phyloP scores from a whole-genome alignment of 371 early-diverging fungal species.

The Choanephora cucurbitarum region DNA sequence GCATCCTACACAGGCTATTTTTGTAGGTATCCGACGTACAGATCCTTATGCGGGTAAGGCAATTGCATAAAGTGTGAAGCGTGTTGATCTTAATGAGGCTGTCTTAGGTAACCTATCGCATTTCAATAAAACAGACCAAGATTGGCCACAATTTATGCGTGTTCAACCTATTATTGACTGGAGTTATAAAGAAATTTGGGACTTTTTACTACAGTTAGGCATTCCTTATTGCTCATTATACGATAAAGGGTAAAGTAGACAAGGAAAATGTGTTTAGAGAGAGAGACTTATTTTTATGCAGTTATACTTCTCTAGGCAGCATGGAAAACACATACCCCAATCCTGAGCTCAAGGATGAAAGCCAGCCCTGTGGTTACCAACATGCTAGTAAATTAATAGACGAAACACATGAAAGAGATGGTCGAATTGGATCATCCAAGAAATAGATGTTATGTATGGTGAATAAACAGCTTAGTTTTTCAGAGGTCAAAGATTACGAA shows the following conservation, averaged over 20 bases:
- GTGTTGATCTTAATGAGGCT: background rate
- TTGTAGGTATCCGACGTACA: slow-evolving; percentile 89
- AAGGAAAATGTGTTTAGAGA: background rate
- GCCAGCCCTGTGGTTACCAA: slow-evolving; percentile 50
- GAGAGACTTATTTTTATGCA: slow-evolving; percentile 22
- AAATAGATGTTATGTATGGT: slow-evolving; percentile 11
- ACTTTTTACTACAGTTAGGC: slow-evolving; percentile 62
- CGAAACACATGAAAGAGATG: slow-evolving; percentile 75
- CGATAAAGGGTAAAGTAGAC: slow-evolving; percentile 74
- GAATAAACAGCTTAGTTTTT: too few relatives aligned
- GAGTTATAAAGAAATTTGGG: slow-evolving; percentile 88
- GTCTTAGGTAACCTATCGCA: slow-evolving; percentile 60
- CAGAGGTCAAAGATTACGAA: too few relatives aligned
- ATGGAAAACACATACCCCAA: slow-evolving; percentile 85
- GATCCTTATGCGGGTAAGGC: slow-evolving; percentile 88
- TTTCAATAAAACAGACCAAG: slow-evolving; percentile 82
- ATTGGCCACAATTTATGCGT: slow-evolving; percentile 93
- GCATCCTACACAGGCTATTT: slow-evolving; percentile 75
- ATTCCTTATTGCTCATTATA: slow-evolving; percentile 92
- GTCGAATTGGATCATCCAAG: slow-evolving; percentile 54
- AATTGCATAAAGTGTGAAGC: background rate
- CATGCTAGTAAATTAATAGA: slow-evolving; percentile 75
- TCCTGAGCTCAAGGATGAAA: slow-evolving; percentile 56
- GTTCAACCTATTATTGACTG: slow-evolving; percentile 93
- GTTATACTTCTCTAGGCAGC: slow-evolving; percentile 95